Evolutionary conservation across 1,284 basidiomycete genomes (phyloP), one percentile per base, ranked within the genome.

Genomic region (Fistulinella staudtii): DNA sequence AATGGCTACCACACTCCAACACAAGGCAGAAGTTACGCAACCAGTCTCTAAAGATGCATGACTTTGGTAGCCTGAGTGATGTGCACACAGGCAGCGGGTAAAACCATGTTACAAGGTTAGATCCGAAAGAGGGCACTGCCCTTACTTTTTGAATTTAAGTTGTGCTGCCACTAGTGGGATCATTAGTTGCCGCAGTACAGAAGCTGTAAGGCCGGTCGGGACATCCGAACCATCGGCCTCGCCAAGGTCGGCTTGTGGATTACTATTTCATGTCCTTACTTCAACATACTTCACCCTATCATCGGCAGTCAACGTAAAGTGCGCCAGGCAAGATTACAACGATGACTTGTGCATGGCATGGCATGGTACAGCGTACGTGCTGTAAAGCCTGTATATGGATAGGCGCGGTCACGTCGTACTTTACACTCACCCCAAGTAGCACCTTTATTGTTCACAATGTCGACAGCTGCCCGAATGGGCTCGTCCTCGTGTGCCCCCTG

Each of bases 301-400:
- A n/a, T n/a, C n/a, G n/a, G n/a, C n/a, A 25, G 25, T 38, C 27
- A 47, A 15, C 25, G 29, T 30, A 24, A 7, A 35, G 22, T 15
- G 15, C 28, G 21, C 41, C 13, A 28, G 21, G 10, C 22, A 30
- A 13, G 8, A 4, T 42, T 18, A 21, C 44, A 41, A 43, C 28
- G 33, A 45, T 20, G 21, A 71, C 77, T 60, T 53, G 79, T 77
- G 77, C n/a, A 83, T 63, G 0, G 80, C 79, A 18, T 85, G 14
- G 29, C 51, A 49, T 79, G 74, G 48, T n/a, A n/a, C n/a, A n/a
- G n/a, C n/a, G n/a, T n/a, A n/a, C 24, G 74, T 78, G 3, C 77
- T 77, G 53, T 79, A 69, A 61, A 79, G 77, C 3, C 82, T 68
- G 43, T 72, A 74, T 42, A 75, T 55, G 0, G 74, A 73, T 14